phyloP scores from a whole-genome alignment of 1,284 basidiomycete species.

The Pseudozyma pruni region DNA sequence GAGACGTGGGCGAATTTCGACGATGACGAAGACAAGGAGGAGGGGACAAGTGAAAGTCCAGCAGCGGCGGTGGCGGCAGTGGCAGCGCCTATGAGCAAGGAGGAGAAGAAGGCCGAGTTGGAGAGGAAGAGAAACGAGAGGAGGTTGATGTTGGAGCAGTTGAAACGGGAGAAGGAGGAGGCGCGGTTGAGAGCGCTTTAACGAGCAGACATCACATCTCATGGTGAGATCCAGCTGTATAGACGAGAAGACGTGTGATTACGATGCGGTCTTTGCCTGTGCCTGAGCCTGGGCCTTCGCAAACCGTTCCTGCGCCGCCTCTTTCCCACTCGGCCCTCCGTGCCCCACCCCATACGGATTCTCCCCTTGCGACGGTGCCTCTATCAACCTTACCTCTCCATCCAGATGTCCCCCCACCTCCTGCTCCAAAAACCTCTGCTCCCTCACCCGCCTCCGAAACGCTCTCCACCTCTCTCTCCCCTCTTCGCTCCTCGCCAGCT shows the following conservation, averaged over 20 bases:
- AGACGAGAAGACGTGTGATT: background rate
- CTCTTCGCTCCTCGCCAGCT: slow-evolving; percentile 27
- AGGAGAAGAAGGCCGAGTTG: slow-evolving; percentile 58
- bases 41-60: slow-evolving; percentile 3
- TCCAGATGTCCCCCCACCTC: background rate
- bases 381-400: background rate
- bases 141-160: slow-evolving; percentile 40
- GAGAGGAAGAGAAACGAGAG: slow-evolving; percentile 56
- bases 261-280: background rate
- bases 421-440: slow-evolving; percentile 15
- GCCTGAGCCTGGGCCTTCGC: slow-evolving; percentile 12
- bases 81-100: slow-evolving; percentile 41
- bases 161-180: slow-evolving; percentile 52
- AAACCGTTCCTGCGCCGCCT: slow-evolving; percentile 26
- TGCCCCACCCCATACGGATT: slow-evolving; percentile 32
- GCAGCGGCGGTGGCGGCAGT: slow-evolving; percentile 20
- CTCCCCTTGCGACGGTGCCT: background rate
- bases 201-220: background rate
- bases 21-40: slow-evolving; percentile 23
- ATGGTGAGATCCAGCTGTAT: background rate
- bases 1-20: slow-evolving; percentile 42
- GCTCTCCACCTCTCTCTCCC: slow-evolving; percentile 28
- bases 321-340: slow-evolving; percentile 45
- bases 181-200: slow-evolving; percentile 32
- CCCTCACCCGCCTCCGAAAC: slow-evolving; percentile 22